Evolutionary conservation across 352 stramenopile genomes (phyloP).

Genomic region (Vaucheria bursata): DNA sequence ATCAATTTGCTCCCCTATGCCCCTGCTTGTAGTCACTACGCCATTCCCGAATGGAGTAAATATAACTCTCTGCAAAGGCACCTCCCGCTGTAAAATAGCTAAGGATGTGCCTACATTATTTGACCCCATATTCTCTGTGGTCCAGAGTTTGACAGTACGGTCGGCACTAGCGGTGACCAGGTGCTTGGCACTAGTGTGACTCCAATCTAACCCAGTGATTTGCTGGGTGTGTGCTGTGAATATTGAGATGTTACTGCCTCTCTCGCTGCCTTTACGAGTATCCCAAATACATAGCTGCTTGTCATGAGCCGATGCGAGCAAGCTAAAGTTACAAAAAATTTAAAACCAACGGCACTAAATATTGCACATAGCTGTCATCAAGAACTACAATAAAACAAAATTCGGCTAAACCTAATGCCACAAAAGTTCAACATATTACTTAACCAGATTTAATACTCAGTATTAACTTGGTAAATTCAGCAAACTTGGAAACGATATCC

Average conservation of each 20-base stretch:
- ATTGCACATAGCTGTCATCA: no score
- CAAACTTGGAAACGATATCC: no score
- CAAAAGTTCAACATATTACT: no score
- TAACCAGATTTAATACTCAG: no score
- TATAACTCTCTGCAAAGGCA: conserved; percentile 1
- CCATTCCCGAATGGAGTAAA: conserved; percentile 15
- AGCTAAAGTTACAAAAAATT: conserved; percentile 10
- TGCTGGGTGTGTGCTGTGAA: conserved; percentile 7
- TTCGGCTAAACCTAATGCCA: no score
- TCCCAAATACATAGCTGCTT: conserved; percentile 14
- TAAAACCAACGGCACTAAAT: no score
- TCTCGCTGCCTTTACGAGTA: background rate
- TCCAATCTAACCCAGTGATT: conserved; percentile 15
- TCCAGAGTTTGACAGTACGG: conserved; percentile 13
- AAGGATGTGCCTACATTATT: background rate
- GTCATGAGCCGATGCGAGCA: conserved; percentile 9
- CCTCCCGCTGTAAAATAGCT: conserved; percentile 2
- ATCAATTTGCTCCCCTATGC: conserved; percentile 15
- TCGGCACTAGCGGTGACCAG: conserved; percentile 9
- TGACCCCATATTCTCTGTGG: background rate
- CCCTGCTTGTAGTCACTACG: conserved; percentile 6
- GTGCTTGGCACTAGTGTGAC: conserved; percentile 6
- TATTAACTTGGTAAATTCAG: no score
- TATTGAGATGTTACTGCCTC: background rate
- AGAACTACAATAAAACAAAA: no score